Conservation (phyloP, 140 eudicot species). For the Bidens hawaiensis region DNA sequence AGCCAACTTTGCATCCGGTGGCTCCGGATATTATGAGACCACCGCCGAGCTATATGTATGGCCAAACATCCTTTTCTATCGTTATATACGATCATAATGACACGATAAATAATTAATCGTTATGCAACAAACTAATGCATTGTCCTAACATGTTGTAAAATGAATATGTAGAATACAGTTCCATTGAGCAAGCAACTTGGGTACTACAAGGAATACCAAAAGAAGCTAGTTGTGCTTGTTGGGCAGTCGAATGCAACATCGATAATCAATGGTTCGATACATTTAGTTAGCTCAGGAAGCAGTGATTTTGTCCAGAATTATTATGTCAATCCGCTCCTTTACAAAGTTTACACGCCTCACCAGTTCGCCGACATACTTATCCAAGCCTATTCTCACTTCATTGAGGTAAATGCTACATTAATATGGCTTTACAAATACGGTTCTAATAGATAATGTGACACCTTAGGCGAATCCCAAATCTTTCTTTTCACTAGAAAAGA, state of each 20-base stretch:
- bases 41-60: constrained; percentile 78
- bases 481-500: too few species aligned
- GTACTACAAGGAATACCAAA: constrained; percentile 74
- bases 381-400: constrained; percentile 44
- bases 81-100: not conserved
- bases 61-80: not conserved
- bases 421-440: too few species aligned
- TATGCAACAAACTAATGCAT: constrained; percentile 1
- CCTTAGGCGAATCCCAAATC: too few species aligned
- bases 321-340: constrained; percentile 76
- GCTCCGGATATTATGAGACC: constrained; percentile 76
- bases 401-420: constrained; percentile 36
- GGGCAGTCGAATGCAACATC: constrained; percentile 70
- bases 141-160: not conserved
- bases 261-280: constrained; percentile 59
- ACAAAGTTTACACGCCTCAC: constrained; percentile 65
- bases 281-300: constrained; percentile 74
- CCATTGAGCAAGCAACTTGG: constrained; percentile 70
- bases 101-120: not conserved
- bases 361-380: constrained; percentile 72
- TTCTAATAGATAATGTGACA: too few species aligned
- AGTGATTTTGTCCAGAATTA: constrained; percentile 91
- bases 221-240: constrained; percentile 43
- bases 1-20: constrained; percentile 88
- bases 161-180: constrained; percentile 50